A percentile compares a stretch with the other conserved stretches of the same genome.
Conservation (phyloP, 228 moss, liverwort and hornwort genomes). For the Sphagnum fallax region DNA sequence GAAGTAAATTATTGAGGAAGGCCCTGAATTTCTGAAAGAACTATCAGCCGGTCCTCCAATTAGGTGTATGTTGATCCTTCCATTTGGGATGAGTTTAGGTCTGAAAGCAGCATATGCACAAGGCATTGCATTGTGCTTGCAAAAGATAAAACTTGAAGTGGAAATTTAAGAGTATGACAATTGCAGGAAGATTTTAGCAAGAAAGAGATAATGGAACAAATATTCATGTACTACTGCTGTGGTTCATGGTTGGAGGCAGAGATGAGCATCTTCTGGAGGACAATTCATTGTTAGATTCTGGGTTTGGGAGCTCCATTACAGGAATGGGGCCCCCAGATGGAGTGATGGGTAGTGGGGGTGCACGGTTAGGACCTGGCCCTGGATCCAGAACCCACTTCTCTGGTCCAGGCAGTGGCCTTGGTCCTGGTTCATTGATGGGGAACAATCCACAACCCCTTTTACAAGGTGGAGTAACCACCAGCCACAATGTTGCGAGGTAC, state of each 20-base stretch:
- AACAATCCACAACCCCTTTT: conserved; percentile 7
- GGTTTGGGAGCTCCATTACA: conserved; percentile 12
- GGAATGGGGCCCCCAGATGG: conserved; percentile 16
- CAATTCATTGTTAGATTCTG: conserved; percentile 31
- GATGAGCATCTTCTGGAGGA: conserved; percentile 64
- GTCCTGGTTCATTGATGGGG: conserved; percentile 11
- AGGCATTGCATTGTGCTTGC: background rate
- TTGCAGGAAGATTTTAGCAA: background rate
- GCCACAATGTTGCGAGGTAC: conserved; percentile 25
- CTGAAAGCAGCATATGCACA: background rate
- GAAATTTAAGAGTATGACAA: background rate
- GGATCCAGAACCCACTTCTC: conserved; percentile 5
- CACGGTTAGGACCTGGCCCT: conserved; percentile 30
- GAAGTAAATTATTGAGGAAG: no score
- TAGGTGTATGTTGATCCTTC: no score
- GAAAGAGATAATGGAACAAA: background rate
- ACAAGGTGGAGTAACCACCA: conserved; percentile 21
- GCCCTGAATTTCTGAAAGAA: no score
- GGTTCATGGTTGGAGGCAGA: conserved; percentile 25
- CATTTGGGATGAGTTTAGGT: no score
- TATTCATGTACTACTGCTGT: background rate
- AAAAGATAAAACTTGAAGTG: background rate
- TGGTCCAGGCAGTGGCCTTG: conserved; percentile 8
- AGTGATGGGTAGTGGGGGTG: conserved; percentile 22
- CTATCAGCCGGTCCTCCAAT: no score